These are phyloP conservation scores for Saccharum hybrid DNA, from an alignment of 202 grass and related monocot species.

Conservation along the genomic window DNA sequence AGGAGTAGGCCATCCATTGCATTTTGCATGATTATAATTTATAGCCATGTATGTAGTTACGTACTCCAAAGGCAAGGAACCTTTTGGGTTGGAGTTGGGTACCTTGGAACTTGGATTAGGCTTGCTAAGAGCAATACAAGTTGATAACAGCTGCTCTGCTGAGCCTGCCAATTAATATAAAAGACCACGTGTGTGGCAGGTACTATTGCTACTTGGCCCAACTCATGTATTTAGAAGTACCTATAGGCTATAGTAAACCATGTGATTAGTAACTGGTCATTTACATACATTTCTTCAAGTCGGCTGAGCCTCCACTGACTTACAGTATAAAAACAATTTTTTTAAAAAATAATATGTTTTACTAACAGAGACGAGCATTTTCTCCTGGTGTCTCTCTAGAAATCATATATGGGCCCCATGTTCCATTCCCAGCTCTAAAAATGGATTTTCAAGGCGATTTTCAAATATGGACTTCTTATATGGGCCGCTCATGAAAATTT, in stretches of 20 bases:
- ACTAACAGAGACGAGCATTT: too few species aligned
- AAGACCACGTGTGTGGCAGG: slow-evolving; percentile 22
- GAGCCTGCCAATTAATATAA: neutral
- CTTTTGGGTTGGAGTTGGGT: neutral
- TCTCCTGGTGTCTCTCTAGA: too few species aligned
- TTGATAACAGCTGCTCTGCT: slow-evolving; percentile 46
- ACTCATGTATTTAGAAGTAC: slow-evolving; percentile 9
- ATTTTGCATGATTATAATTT: neutral
- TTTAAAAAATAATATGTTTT: too few species aligned
- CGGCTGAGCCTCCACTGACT: neutral
- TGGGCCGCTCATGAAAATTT: too few species aligned
- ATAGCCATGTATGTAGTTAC: neutral
- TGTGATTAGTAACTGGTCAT: neutral
- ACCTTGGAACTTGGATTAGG: slow-evolving; percentile 45
- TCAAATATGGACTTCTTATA: too few species aligned
- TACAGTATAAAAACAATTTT: too few species aligned
- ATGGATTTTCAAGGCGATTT: too few species aligned
- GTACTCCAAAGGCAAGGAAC: slow-evolving; percentile 11
- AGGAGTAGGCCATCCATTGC: too few species aligned
- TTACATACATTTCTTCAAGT: too few species aligned
- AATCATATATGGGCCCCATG: too few species aligned
- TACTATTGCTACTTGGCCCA: slow-evolving; percentile 49
- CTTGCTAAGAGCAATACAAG: slow-evolving; percentile 10
- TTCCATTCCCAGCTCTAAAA: too few species aligned
- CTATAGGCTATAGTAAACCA: neutral